These are phyloP conservation scores for Seminavis robusta DNA, from an alignment of 108 stramenopile species.

Conservation along the genomic window DNA sequence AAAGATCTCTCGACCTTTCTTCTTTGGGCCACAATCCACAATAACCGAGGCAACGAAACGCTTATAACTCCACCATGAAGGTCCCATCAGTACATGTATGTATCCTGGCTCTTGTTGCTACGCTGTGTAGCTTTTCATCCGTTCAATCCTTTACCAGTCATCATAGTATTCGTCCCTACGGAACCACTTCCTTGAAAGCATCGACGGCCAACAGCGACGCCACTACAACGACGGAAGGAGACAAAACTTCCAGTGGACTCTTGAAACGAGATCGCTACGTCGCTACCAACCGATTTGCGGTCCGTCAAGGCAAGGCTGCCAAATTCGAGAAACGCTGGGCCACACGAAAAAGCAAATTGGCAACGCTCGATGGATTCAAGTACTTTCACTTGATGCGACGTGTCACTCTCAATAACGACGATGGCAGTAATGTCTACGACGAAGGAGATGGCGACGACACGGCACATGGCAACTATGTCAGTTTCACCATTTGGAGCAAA, in stretches of 20 bases:
- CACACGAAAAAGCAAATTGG: constrained; percentile 70
- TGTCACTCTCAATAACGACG: constrained; percentile 46
- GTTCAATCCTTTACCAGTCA: too few species aligned
- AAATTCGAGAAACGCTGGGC: constrained; percentile 91
- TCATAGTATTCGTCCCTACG: too few species aligned
- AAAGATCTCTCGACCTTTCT: too few species aligned
- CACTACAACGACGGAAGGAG: too few species aligned
- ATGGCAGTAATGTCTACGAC: constrained; percentile 28
- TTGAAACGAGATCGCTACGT: constrained; percentile 76
- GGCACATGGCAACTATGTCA: constrained; percentile 68
- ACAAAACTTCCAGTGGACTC: constrained; percentile 20
- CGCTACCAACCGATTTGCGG: constrained; percentile 85
- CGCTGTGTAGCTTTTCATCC: too few species aligned
- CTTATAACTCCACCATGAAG: too few species aligned
- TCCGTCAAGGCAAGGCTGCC: constrained; percentile 59
- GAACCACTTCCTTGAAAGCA: too few species aligned
- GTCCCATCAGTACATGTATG: too few species aligned
- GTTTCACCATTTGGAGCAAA: constrained; percentile 82
- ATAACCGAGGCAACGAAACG: too few species aligned
- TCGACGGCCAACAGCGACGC: too few species aligned
- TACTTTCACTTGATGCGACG: constrained; percentile 87
- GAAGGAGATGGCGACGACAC: constrained; percentile 21
- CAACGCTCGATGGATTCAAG: constrained; percentile 74
- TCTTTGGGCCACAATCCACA: too few species aligned
- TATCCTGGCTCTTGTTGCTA: too few species aligned